Base-by-base conservation (phyloP, 495 filamentous ascomycete genomes). In the Talaromyces wortmannii region DNA sequence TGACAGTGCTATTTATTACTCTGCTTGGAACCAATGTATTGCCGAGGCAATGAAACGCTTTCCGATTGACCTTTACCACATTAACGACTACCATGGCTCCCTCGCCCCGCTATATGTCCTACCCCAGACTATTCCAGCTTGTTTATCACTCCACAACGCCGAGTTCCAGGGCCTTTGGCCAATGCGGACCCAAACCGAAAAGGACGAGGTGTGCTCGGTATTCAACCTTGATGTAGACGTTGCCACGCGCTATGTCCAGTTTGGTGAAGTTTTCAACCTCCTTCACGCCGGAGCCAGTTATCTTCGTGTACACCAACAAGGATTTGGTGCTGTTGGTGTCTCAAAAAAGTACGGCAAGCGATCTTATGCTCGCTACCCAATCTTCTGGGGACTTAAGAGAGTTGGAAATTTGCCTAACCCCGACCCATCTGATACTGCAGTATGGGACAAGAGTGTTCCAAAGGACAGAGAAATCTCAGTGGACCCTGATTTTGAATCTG, bases 11-110 rank as follows among this genome's bases (percentile, higher is more conserved):
- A 82, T 89, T 42, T 83, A 86, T 66, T 89, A 89, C 62, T 85
- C 84, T 0, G 83, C 85, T 0, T 89, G 86, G 85, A 89, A 89
- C 56, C 78, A 80, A 56, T 88, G 85, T 56, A 87, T 88, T 59
- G 82, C 85, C 1, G 73, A 84, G 52, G 66, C 83, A 0, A 78
- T 88, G 52, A 77, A 72, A 40, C 73, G 78, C 6, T 81, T 81
- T 46, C 79, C 83, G 0, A 74, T 88, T 45, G 85, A 90, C 60
- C 62, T 91, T 17, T 91, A 91, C 62, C 87, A 91, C 64, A 85
- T 90, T 62, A 91, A 91, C 66, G 87, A 91, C 63, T 91, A 90
- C 63, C 87, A 91, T 56, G 87, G 87, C 31, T 83, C 87, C 15
- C 67, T 86, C 6, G 87, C 87, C 40, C 86, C 85, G 10, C 70